Percentiles rank a stretch among this genome's conserved stretches.
Evolutionary conservation across 192 early-diverging fungal genomes (phyloP).

Genomic region (Cetraspora pellucida): DNA sequence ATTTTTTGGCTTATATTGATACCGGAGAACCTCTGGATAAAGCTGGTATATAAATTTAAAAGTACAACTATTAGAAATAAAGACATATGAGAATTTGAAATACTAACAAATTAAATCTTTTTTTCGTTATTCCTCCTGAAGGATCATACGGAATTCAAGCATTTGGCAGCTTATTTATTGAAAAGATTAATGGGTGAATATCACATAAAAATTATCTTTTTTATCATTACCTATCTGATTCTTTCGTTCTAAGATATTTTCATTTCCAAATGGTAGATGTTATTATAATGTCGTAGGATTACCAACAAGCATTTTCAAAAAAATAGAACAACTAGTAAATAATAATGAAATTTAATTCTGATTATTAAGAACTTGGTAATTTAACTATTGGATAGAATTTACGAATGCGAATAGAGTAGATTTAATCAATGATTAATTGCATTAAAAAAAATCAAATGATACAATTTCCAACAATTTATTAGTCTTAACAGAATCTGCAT

Average conservation of each 20-base stretch:
- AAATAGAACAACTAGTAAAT: conserved; percentile 17
- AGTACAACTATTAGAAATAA: background rate
- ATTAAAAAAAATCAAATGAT: no score
- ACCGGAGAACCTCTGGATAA: conserved; percentile 67
- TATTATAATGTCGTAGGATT: conserved; percentile 34
- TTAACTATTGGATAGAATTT: no score
- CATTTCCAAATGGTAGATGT: background rate
- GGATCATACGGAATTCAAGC: conserved; percentile 22
- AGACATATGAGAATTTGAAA: background rate
- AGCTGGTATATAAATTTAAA: conserved; percentile 57
- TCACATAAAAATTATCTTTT: background rate
- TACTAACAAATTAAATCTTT: background rate
- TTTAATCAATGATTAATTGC: no score
- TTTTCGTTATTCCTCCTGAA: background rate
- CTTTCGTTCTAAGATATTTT: background rate
- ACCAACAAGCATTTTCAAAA: conserved; percentile 1
- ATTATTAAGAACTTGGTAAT: no score
- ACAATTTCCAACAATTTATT: no score
- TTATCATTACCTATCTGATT: background rate
- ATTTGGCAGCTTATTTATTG: conserved; percentile 14
- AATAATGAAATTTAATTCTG: conserved; percentile 6
- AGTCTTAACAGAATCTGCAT: no score
- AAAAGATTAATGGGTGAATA: conserved; percentile 27
- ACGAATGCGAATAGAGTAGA: no score
- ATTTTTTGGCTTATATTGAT: conserved; percentile 63